A percentile compares a stretch with the other conserved stretches of the same genome.
phyloP scores from a whole-genome alignment of 345 rosid genomes.

The Psidium friedrichsthalianum region DNA sequence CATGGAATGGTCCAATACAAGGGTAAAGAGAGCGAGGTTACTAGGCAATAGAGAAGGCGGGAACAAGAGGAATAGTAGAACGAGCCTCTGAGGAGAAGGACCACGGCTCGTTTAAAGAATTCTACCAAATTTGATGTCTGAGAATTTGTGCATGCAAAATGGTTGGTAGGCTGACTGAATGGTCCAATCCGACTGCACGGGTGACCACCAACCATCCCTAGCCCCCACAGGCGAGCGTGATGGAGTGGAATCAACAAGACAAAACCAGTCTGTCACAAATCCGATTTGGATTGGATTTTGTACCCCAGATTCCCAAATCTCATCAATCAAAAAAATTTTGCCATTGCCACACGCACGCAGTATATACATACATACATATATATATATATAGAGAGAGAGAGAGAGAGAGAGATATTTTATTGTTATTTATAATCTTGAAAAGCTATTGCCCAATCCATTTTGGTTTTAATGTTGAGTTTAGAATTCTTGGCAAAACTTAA shows the following conservation, averaged over 20 bases:
- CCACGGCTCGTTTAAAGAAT: not conserved
- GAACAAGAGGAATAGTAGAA: not conserved
- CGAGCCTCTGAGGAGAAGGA: not conserved
- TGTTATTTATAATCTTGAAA: not conserved
- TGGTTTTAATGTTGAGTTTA: not conserved
- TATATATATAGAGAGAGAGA: not conserved
- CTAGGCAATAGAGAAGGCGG: not conserved
- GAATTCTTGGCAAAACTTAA: not conserved
- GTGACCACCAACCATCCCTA: not conserved
- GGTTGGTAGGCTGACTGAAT: not conserved
- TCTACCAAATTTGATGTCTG: not conserved
- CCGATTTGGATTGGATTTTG: not conserved
- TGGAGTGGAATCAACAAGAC: not conserved
- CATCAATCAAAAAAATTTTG: constrained; percentile 4
- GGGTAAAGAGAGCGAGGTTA: not conserved
- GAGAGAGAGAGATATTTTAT: not conserved
- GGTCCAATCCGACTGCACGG: constrained; percentile 6
- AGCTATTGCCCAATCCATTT: not conserved
- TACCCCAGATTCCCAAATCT: constrained; percentile 9
- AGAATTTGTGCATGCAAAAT: not conserved
- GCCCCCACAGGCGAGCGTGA: not conserved
- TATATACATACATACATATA: too few relatives aligned
- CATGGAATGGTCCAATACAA: not conserved
- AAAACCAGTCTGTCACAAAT: not conserved
- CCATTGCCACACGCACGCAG: not conserved